phyloP scores from a whole-genome alignment of 345 rosid species.

The Populus euphratica region DNA sequence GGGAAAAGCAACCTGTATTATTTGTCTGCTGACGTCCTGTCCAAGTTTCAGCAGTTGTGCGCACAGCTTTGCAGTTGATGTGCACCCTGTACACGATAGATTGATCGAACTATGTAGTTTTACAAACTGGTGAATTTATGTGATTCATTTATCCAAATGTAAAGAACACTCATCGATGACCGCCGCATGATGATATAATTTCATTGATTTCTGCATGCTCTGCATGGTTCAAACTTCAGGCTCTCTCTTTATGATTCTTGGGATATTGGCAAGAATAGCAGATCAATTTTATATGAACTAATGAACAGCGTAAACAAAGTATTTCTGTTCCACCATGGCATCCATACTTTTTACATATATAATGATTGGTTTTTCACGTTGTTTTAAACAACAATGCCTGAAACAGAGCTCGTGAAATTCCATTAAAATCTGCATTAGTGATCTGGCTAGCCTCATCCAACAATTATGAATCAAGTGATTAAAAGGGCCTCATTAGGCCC shows the following conservation, averaged over 20 bases:
- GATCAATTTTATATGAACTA: too few species aligned
- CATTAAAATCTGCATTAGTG: too few species aligned
- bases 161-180: conserved; percentile 3
- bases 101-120: background rate
- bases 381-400: background rate
- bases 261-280: background rate
- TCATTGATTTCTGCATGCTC: background rate
- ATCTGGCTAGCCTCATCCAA: too few species aligned
- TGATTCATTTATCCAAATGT: conserved; percentile 9
- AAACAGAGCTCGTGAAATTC: too few species aligned
- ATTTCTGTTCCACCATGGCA: background rate
- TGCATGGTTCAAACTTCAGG: background rate
- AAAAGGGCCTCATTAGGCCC: too few species aligned
- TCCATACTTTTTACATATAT: background rate
- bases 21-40: conserved; percentile 16
- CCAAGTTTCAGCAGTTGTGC: conserved; percentile 47
- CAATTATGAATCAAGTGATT: background rate
- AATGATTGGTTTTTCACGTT: background rate
- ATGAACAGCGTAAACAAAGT: background rate
- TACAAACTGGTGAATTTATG: conserved; percentile 4
- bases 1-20: conserved; percentile 44
- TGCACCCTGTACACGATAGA: background rate
- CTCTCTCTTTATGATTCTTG: background rate
- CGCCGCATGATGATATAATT: background rate
- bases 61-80: conserved; percentile 55